Base-by-base conservation (phyloP, 2,329 filamentous ascomycete species). In the Fusarium avenaceum region DNA sequence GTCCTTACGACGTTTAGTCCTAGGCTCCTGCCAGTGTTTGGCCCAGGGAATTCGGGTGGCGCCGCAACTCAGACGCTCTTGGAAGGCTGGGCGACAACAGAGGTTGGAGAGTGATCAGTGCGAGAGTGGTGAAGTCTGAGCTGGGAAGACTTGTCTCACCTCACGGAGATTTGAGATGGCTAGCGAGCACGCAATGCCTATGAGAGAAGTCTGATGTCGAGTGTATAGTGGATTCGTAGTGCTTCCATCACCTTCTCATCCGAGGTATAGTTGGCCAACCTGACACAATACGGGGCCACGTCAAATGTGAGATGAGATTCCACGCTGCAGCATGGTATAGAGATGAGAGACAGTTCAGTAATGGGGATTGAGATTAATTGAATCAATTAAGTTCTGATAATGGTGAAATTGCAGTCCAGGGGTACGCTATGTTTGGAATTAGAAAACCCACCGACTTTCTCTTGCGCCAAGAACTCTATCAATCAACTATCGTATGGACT, bases 51-150 rank as follows among this genome's bases (percentile, higher is more conserved):
- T 89, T 75, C 81, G 81, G 71, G 87, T 89, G 20, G 80, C 84
- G 74, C 79, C 86, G 39, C 86, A 89, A 77, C 86, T 86, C 86
- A 9, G 87, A 89, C 69, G 89, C 89, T 67, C 89, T 89, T 75
- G 88, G 87, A 88, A 24, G 87, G 87, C 4, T 90, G 88, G 87
- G 85, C 87, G 63, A 89, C 86, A 48, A 84, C 82, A 63, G 87
- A 90, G 82, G 89, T 63, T 84, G 85, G 67, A 85, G 86, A 30
- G 81, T 83, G 46, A 78, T 83, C 59, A 83, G 83, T 75, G 81
- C 80, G 14, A 74, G 73, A 45, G 78, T 82, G 51, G 80, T 79
- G 11, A 70, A 77, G 15, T 62, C 80, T 53, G 76, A 51, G 47
- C 30, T 20, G 51, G 17, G n/a, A 17, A 46, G 22, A 63, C 44